Conservation (phyloP, 1,139 yeast species). For the Candida buenavistaensis region DNA sequence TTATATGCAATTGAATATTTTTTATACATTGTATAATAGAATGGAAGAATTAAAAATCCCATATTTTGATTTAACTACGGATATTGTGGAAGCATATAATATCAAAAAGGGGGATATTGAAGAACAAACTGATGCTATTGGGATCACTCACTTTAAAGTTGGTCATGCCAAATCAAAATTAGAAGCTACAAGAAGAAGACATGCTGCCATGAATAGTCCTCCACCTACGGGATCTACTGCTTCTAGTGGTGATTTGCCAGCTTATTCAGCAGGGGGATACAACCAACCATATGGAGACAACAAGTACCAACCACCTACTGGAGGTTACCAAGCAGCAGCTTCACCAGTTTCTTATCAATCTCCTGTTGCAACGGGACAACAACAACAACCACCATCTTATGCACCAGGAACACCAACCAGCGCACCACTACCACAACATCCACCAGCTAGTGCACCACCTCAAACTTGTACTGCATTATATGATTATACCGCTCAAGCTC, state of each 20-base stretch:
- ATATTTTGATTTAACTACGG: constrained; percentile 82
- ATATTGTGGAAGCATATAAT: constrained; percentile 76
- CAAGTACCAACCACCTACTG: constrained; percentile 12
- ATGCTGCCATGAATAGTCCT: constrained; percentile 45
- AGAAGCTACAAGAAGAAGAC: constrained; percentile 78
- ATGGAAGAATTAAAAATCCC: constrained; percentile 98
- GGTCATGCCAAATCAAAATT: constrained; percentile 85
- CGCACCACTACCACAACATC: constrained; percentile 27
- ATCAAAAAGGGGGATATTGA: constrained; percentile 88
- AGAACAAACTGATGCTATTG: constrained; percentile 82
- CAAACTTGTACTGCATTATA: constrained; percentile 75
- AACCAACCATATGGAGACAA: constrained; percentile 23
- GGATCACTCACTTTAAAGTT: constrained; percentile 83
- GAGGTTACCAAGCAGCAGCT: constrained; percentile 12
- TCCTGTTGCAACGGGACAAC: constrained; percentile 15
- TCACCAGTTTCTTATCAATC: constrained; percentile 21
- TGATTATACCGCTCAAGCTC: constrained; percentile 81
- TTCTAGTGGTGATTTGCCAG: constrained; percentile 26
- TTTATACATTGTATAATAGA: constrained; percentile 83
- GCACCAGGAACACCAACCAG: constrained; percentile 18
- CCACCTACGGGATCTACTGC: constrained; percentile 27
- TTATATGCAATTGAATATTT: constrained; percentile 96
- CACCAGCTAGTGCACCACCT: constrained; percentile 35
- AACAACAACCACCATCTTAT: constrained; percentile 20
- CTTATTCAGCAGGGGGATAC: constrained; percentile 28